Conservation (phyloP, 306 rosid species). For the Lablab purpureus region DNA sequence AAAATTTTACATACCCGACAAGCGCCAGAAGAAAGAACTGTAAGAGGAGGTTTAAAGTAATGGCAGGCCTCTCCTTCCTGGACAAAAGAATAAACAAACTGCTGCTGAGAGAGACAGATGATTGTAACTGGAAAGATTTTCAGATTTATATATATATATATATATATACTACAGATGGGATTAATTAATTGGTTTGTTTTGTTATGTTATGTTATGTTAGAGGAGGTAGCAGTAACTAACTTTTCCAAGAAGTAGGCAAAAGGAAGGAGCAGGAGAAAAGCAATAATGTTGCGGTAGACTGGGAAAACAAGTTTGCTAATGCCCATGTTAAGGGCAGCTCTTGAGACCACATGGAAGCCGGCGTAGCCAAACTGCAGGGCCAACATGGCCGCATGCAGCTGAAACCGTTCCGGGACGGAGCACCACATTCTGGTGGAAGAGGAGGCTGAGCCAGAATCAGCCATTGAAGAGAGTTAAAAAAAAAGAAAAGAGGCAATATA, state of each 20-base stretch:
- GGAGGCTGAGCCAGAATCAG: conserved; percentile 62
- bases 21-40: conserved; percentile 93
- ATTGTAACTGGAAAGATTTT: not conserved
- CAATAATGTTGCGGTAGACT: conserved; percentile 87
- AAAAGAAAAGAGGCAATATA: no score
- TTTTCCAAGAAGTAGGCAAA: conserved; percentile 92
- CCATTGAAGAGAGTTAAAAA: conserved; percentile 49
- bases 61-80: conserved; percentile 95
- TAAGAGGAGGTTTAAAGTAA: conserved; percentile 68
- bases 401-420: conserved; percentile 76
- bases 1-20: conserved; percentile 69
- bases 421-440: conserved; percentile 75
- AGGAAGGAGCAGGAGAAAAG: conserved; percentile 84
- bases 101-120: not conserved
- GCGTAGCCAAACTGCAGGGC: conserved; percentile 97
- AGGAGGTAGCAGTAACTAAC: conserved; percentile 42
- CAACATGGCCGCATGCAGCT: conserved; percentile 96
- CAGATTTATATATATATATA: not conserved
- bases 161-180: not conserved
- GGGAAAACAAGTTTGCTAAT: conserved; percentile 94
- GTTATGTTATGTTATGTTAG: not conserved
- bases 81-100: not conserved
- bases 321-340: conserved; percentile 99
- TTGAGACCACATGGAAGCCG: conserved; percentile 93
- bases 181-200: not conserved